Conservation (phyloP, 495 filamentous ascomycete species). For the Penicillium goetzii region DNA sequence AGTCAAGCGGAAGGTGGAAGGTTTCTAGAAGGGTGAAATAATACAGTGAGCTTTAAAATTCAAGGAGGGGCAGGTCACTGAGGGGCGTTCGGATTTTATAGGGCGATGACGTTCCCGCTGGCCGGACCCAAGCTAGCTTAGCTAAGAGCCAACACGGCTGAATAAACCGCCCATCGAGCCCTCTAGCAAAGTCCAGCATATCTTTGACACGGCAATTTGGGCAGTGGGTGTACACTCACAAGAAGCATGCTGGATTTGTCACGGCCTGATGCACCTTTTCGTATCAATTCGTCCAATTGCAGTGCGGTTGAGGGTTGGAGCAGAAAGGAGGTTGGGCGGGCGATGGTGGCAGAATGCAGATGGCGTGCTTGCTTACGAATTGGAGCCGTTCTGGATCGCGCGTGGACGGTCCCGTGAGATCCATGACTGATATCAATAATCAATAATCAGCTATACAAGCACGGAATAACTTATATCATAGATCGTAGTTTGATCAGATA, state of each 20-base stretch:
- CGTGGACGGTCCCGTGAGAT: no score
- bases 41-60: conserved; percentile 26
- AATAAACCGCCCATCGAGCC: conserved; percentile 16
- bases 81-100: conserved; percentile 38
- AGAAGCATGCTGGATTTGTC: conserved; percentile 11
- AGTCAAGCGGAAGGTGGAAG: conserved; percentile 22
- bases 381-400: conserved; percentile 7
- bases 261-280: conserved; percentile 3
- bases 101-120: conserved; percentile 31
- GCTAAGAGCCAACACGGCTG: conserved; percentile 27
- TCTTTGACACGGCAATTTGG: not conserved
- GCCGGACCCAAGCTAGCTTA: conserved; percentile 22
- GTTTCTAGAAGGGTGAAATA: conserved; percentile 24
- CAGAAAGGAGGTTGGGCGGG: conserved; percentile 9
- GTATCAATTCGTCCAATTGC: conserved; percentile 6
- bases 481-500: not conserved
- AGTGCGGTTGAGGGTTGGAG: not conserved
- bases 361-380: conserved; percentile 17
- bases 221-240: not conserved
- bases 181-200: not conserved
- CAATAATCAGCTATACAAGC: not conserved
- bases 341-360: conserved; percentile 1
- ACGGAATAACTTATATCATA: not conserved
- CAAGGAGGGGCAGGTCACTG: conserved; percentile 26
- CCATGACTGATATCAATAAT: not conserved